phyloP scores from a whole-genome alignment of 371 early-diverging fungal genomes.

The Nosema bombycis region DNA sequence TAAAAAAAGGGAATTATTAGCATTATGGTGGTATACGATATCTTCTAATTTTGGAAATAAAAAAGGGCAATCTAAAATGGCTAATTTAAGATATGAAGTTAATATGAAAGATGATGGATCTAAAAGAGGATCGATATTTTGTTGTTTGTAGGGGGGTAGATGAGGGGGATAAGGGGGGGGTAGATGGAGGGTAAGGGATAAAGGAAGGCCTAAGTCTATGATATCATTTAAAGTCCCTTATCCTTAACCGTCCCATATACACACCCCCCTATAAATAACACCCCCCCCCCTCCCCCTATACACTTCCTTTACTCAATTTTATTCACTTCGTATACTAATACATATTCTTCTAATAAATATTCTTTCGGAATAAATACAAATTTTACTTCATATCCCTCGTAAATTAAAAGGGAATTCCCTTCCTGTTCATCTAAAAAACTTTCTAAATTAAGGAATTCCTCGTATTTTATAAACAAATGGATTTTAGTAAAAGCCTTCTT shows the following conservation, averaged over 20 bases:
- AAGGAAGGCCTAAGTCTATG: too few species aligned
- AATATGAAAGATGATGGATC: slow-evolving; percentile 39
- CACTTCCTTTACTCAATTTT: slow-evolving; percentile 13
- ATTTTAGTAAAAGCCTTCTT: slow-evolving; percentile 10
- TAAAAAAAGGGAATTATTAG: slow-evolving; percentile 36
- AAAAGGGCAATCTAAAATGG: slow-evolving; percentile 31
- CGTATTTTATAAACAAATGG: slow-evolving; percentile 30
- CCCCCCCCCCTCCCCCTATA: neutral
- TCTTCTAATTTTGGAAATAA: slow-evolving; percentile 42
- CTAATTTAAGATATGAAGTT: slow-evolving; percentile 24
- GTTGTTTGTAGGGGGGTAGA: neutral
- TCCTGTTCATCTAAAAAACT: slow-evolving; percentile 12
- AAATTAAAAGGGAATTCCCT: slow-evolving; percentile 7
- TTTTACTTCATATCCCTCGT: slow-evolving; percentile 19
- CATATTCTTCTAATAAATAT: slow-evolving; percentile 28
- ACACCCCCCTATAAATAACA: too few species aligned
- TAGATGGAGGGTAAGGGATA: too few species aligned
- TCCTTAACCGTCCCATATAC: too few species aligned
- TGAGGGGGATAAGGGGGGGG: too few species aligned
- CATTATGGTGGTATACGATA: slow-evolving; percentile 65
- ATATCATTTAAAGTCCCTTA: too few species aligned
- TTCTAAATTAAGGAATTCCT: slow-evolving; percentile 22
- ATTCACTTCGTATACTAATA: slow-evolving; percentile 33
- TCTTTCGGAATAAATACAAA: slow-evolving; percentile 23
- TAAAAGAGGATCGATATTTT: slow-evolving; percentile 4